Base-by-base conservation (phyloP, 352 stramenopile genomes). In the Phytophthora niederhauseri region DNA sequence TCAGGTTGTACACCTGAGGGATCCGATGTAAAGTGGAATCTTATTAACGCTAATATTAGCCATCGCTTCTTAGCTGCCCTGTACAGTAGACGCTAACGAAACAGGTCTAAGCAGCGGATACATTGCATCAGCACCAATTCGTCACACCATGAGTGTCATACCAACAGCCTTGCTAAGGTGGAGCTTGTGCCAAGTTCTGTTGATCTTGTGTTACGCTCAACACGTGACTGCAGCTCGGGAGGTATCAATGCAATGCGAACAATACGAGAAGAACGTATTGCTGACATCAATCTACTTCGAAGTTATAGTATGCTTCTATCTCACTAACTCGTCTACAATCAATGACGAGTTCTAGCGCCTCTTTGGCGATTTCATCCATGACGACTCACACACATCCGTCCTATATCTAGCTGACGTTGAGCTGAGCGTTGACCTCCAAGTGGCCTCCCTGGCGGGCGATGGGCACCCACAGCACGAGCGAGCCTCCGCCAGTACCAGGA, bases 401-500 rank as follows among this genome's bases (percentile, higher is more conserved):
- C 30, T 34, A 34, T 7, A 34, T 34, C 61, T 80, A 84, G 36
- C 73, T 84, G 20, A 75, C 66, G 53, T 85, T 89, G 59, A 89
- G 38, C 67, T 82, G 72, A 2, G 71, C 76, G 30, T 75, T 55
- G 19, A 91, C 61, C 51, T 87, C 73, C 20, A 89, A 34, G 57
- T 78, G 72, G 4, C 81, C 81, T 26, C 76, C 76, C 4, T 77
- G 8, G 0, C 56, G 61, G 15, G 68, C 54, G 46, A 80, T 64
- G 12, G 84, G 79, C 5, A 92, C 67, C 81, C 81, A 90, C 15
- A 86, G 15, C 6, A 88, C 54, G 0, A 92, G 64, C 46, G 84
- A 92, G 19, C 84, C 84, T 50, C 84, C 84, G 5, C 79, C 81
- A 0, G 80, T 88, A 5, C 79, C 77, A 19, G 83, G 80, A n/a